Evolutionary conservation across 2,329 filamentous ascomycete genomes (phyloP), one percentile per base, ranked within the genome.

Genomic region (Claviceps quebecensis): DNA sequence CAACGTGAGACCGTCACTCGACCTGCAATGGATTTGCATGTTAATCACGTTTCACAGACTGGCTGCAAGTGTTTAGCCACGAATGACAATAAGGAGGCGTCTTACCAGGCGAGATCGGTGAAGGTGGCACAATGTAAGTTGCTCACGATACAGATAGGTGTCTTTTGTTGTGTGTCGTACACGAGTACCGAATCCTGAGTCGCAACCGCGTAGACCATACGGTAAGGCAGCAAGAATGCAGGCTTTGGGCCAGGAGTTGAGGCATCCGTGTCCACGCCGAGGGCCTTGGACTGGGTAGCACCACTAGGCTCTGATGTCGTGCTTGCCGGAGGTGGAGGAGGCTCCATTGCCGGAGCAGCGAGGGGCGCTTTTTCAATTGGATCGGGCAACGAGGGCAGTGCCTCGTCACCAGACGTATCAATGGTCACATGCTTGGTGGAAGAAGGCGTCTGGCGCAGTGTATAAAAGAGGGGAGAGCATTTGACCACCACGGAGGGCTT

Each of bases 81-180:
- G 22, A 44, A n/a, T 29, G 17, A 29, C 13, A 36, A 46, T 16
- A 13, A 16, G 9, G 34, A 19, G 40, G 29, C 2, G 22, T 48
- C 83, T 67, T 79, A 95, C 93, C 93, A 98, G 37, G 88, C 85
- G 53, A 98, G 72, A 65, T 98, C 93, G 0, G 93, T 98, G 63
- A 98, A 98, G 0, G 93, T 97, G 4, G 93, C 90, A 66, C 91
- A 95, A 67, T 98, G 93, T 57, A 98, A 70, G 62, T 98, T 98
- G 76, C 89, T 97, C 47, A 98, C 91, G 40, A 97, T 78, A 64
- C 89, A 95, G 38, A 98, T 73, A 2, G 93, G 93, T 7, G 88
- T 94, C 61, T 90, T 86, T 64, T 98, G 93, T 63, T 98, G 93
- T 0, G 93, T 98, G 67, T 98, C 93, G 63, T 98, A 98, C 22